Percentiles rank a stretch among this genome's conserved stretches.
These are phyloP conservation scores for Erysimum cheiri DNA, from an alignment of 441 rosid genomes.

Conservation along the genomic window DNA sequence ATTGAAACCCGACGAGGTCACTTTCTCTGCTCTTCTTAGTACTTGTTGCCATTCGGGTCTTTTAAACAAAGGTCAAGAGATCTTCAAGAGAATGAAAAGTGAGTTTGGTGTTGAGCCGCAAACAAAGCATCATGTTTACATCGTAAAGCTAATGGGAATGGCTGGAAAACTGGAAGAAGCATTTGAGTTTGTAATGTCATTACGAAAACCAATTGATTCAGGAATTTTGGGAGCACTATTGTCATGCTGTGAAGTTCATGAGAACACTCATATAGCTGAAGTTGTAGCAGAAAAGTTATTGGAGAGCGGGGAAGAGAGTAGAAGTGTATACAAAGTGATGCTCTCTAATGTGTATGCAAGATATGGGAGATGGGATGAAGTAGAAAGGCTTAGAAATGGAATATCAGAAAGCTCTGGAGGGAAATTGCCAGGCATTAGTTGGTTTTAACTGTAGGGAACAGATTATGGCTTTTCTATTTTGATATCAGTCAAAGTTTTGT, in stretches of 20 bases:
- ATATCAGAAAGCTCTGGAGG: conserved; percentile 40
- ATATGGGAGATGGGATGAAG: conserved; percentile 80
- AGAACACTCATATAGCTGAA: conserved; percentile 67
- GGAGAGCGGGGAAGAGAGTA: conserved; percentile 56
- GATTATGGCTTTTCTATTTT: background rate
- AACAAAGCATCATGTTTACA: conserved; percentile 72
- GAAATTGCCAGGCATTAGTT: conserved; percentile 71
- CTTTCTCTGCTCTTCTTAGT: conserved; percentile 82
- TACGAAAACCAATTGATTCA: conserved; percentile 69
- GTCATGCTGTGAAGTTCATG: conserved; percentile 71
- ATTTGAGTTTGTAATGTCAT: conserved; percentile 58
- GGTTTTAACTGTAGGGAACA: conserved; percentile 43
- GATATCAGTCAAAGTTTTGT: too few relatives aligned
- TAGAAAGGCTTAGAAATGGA: conserved; percentile 59
- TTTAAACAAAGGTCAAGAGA: conserved; percentile 58
- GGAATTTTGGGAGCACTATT: conserved; percentile 84
- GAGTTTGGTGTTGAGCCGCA: conserved; percentile 66
- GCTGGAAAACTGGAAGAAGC: conserved; percentile 77
- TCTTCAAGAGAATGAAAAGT: conserved; percentile 65
- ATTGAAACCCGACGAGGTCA: conserved; percentile 65
- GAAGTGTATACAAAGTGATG: conserved; percentile 74
- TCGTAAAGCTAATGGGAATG: conserved; percentile 80
- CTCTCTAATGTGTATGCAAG: conserved; percentile 82
- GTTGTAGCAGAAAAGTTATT: conserved; percentile 62
- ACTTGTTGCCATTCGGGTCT: conserved; percentile 88